Evolutionary conservation across 257 asterid species (phyloP).

Genomic region (Solanum sejunctum): DNA sequence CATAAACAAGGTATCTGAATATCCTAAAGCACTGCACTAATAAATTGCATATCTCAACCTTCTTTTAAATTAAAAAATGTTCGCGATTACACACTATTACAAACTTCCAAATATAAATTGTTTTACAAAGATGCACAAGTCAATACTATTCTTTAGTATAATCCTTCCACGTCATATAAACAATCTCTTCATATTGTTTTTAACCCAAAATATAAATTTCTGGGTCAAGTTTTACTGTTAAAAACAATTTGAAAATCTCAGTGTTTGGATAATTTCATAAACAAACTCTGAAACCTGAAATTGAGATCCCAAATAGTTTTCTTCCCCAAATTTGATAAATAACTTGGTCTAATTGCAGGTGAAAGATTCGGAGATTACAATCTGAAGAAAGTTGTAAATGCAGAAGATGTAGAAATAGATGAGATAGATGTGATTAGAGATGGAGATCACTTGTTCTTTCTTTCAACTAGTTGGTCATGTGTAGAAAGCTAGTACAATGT

Average conservation of each 20-base stretch:
- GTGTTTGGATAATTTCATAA: background rate
- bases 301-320: no score
- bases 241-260: background rate
- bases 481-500: background rate
- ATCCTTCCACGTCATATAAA: background rate
- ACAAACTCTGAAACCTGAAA: no score
- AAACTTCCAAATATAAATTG: background rate
- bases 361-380: conserved; percentile 47
- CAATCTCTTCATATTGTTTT: background rate
- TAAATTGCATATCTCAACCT: background rate
- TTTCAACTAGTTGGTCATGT: conserved; percentile 16
- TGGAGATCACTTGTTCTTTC: conserved; percentile 74
- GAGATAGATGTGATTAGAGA: conserved; percentile 60
- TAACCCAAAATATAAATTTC: background rate
- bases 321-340: background rate
- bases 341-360: conserved; percentile 36
- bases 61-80: background rate
- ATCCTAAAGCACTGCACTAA: background rate
- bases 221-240: background rate
- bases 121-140: background rate
- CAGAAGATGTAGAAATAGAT: conserved; percentile 77
- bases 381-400: conserved; percentile 37
- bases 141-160: background rate
- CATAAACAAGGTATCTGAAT: background rate
- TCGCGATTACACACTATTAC: background rate